A percentile compares a stretch with the other conserved stretches of the same genome.
phyloP scores from a whole-genome alignment of 345 rosid genomes.

The Anastatica hierochuntica region DNA sequence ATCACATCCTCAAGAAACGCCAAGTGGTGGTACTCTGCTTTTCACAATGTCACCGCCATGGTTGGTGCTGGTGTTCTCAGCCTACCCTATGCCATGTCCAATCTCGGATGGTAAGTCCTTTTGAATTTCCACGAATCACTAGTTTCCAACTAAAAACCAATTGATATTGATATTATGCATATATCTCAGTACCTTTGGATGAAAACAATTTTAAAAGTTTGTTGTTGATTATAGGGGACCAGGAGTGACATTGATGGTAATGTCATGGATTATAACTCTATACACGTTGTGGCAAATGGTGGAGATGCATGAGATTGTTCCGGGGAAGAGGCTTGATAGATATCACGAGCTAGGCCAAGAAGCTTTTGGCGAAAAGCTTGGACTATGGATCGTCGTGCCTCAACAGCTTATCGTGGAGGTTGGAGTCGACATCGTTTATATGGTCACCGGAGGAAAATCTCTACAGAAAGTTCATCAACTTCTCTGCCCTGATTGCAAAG shows the following conservation, averaged over 20 bases:
- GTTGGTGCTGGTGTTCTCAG: conserved; percentile 60
- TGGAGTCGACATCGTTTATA: conserved; percentile 50
- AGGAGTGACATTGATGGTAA: conserved; percentile 33
- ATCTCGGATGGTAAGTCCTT: conserved; percentile 73
- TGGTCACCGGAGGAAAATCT: conserved; percentile 56
- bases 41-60: conserved; percentile 70
- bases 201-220: no score
- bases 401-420: conserved; percentile 59
- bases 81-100: conserved; percentile 57
- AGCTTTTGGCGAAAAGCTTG: conserved; percentile 66
- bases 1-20: conserved; percentile 50
- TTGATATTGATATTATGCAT: no score
- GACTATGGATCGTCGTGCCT: conserved; percentile 62
- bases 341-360: conserved; percentile 65
- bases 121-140: no score
- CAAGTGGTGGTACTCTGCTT: conserved; percentile 63
- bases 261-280: conserved; percentile 67
- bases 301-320: conserved; percentile 75
- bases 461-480: conserved; percentile 45
- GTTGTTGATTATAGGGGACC: conserved; percentile 39
- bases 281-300: conserved; percentile 83
- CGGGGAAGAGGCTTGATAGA: conserved; percentile 60
- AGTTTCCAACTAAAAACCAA: no score
- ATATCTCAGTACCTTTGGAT: no score
- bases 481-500: conserved; percentile 30